Evolutionary conservation across 345 rosid species (phyloP).

Genomic region (Eucalyptus cloeziana): DNA sequence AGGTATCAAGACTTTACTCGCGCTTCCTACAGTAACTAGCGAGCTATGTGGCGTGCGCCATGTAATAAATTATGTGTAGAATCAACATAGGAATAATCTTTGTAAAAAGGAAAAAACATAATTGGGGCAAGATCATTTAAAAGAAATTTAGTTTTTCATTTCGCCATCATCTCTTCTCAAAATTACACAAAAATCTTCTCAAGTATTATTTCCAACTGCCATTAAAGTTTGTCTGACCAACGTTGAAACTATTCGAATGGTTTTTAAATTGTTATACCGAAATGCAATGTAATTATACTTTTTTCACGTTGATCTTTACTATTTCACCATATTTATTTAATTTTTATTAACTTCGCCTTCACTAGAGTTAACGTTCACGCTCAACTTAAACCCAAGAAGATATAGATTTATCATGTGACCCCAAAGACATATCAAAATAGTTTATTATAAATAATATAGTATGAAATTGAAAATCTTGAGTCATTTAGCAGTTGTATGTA

Average conservation of each 20-base stretch:
- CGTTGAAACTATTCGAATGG: background rate
- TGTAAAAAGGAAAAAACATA: background rate
- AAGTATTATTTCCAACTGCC: background rate
- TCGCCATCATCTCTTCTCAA: background rate
- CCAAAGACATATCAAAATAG: too few species aligned
- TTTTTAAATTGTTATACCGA: background rate
- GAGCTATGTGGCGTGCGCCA: background rate
- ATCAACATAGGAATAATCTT: background rate
- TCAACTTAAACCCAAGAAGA: rapidly evolving
- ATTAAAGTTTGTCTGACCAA: background rate
- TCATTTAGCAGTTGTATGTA: too few species aligned
- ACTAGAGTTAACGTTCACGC: background rate
- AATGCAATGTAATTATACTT: background rate
- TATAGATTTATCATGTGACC: background rate
- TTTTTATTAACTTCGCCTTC: background rate
- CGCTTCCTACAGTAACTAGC: rapidly evolving
- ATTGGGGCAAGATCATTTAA: background rate
- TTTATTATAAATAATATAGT: too few species aligned
- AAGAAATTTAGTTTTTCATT: background rate
- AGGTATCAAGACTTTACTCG: background rate
- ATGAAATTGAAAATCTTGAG: too few species aligned
- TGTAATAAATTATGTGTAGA: background rate
- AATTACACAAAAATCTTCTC: background rate
- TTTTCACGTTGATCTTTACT: background rate
- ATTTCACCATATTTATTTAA: background rate